Conservation (phyloP, 345 rosid species). For the Psidium guajava region DNA sequence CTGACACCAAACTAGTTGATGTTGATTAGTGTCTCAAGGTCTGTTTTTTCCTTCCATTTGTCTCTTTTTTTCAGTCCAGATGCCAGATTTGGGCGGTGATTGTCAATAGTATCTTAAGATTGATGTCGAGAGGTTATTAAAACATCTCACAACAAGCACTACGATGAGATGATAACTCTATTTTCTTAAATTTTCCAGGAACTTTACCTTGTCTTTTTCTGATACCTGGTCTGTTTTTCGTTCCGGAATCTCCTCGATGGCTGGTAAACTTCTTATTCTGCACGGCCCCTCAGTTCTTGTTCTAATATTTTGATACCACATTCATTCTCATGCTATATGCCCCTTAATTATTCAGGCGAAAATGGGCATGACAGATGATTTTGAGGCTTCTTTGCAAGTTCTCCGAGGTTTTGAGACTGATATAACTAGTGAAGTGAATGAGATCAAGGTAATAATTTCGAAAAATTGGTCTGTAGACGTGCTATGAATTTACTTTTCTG, state of each 20-base stretch:
- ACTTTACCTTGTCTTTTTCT: slow-evolving; percentile 64
- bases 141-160: not conserved
- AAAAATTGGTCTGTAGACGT: not conserved
- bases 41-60: not conserved
- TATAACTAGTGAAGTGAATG: slow-evolving; percentile 77
- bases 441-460: slow-evolving; percentile 59
- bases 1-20: not conserved
- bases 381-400: slow-evolving; percentile 95
- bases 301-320: not conserved
- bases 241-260: slow-evolving; percentile 99
- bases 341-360: slow-evolving; percentile 48
- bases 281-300: not conserved
- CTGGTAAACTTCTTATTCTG: slow-evolving; percentile 38
- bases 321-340: not conserved
- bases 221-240: slow-evolving; percentile 91
- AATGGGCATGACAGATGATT: slow-evolving; percentile 98
- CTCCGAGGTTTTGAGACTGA: slow-evolving; percentile 89
- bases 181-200: slow-evolving; percentile 34
- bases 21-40: not conserved
- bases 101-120: not conserved
- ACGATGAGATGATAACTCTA: not conserved
- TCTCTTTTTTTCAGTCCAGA: not conserved
- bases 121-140: not conserved
- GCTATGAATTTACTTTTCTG: not conserved
- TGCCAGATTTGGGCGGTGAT: not conserved